A percentile compares a stretch with the other conserved stretches of the same genome.
These are phyloP conservation scores for Paramecium bursaria DNA, from an alignment of 73 alveolate genomes.

Conservation along the genomic window DNA sequence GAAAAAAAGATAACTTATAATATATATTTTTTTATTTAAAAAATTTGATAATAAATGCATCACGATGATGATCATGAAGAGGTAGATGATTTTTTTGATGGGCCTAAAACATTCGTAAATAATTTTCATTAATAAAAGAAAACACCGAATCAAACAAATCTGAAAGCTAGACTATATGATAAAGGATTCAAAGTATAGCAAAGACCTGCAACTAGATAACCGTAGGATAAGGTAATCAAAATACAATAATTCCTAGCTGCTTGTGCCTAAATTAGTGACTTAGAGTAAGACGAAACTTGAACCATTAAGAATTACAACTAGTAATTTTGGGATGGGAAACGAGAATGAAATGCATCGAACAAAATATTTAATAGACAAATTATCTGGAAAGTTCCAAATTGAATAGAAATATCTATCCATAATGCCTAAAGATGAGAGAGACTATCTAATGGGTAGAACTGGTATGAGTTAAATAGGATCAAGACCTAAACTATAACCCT, in stretches of 20 bases:
- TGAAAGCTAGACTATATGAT: constrained; percentile 38
- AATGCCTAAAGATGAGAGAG: constrained; percentile 62
- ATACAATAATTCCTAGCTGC: neutral
- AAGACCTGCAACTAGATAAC: neutral
- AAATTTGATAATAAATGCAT: too few species aligned
- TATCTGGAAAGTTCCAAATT: constrained; percentile 62
- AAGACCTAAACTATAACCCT: constrained; percentile 57
- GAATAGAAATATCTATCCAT: constrained; percentile 63
- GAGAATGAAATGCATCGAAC: constrained; percentile 64
- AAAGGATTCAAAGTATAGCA: constrained; percentile 38
- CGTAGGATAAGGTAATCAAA: neutral
- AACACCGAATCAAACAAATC: neutral
- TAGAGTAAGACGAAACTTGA: constrained; percentile 56
- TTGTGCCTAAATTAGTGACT: constrained; percentile 60
- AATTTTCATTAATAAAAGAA: too few species aligned
- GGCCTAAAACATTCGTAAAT: neutral
- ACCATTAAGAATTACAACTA: constrained; percentile 53
- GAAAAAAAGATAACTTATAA: neutral
- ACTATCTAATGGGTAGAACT: constrained; percentile 55
- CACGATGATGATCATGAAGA: neutral
- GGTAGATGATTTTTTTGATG: neutral
- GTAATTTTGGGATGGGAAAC: constrained; percentile 54
- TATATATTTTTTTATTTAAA: too few species aligned
- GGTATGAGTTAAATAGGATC: constrained; percentile 64
- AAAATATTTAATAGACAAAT: constrained; percentile 52